A percentile compares a stretch with the other conserved stretches of the same genome.
These are phyloP conservation scores for Yamadazyma endophytica DNA, from an alignment of 805 yeast genomes.

Conservation along the genomic window DNA sequence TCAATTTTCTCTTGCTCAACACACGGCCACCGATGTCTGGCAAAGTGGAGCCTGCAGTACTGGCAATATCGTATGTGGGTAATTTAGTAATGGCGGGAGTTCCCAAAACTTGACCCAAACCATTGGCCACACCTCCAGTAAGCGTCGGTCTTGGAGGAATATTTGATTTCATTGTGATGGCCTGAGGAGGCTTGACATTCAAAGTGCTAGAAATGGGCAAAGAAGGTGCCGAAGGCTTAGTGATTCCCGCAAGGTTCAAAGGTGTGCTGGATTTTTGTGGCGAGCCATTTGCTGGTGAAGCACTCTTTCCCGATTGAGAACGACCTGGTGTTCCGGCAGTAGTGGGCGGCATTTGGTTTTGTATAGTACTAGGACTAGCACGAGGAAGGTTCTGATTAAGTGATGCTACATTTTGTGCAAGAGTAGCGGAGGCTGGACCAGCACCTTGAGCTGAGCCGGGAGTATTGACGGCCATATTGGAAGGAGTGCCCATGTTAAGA, in stretches of 20 bases:
- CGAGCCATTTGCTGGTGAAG: conserved; percentile 9
- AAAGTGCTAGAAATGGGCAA: conserved; percentile 69
- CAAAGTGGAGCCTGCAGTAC: conserved; percentile 22
- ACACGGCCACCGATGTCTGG: conserved; percentile 71
- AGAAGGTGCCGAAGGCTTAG: conserved; percentile 57
- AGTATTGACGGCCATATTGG: conserved; percentile 1
- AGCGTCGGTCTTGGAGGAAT: conserved; percentile 64
- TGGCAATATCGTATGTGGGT: conserved; percentile 71
- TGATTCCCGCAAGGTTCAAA: conserved; percentile 34
- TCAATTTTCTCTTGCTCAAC: conserved; percentile 80
- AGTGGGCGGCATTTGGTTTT: background rate
- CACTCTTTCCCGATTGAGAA: conserved; percentile 4
- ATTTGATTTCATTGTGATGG: conserved; percentile 61
- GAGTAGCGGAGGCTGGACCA: background rate
- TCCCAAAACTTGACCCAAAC: conserved; percentile 56
- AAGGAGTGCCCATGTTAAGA: background rate
- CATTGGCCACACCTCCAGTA: conserved; percentile 78
- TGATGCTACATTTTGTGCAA: background rate
- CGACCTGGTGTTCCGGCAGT: background rate
- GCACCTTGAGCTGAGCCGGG: background rate
- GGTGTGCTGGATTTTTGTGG: conserved; percentile 12
- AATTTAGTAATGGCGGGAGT: conserved; percentile 72
- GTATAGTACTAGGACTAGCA: background rate
- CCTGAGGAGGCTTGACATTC: conserved; percentile 59
- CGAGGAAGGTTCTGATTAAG: too few species aligned